Conservation (phyloP, 495 filamentous ascomycete genomes). For the Viridothelium virens region DNA sequence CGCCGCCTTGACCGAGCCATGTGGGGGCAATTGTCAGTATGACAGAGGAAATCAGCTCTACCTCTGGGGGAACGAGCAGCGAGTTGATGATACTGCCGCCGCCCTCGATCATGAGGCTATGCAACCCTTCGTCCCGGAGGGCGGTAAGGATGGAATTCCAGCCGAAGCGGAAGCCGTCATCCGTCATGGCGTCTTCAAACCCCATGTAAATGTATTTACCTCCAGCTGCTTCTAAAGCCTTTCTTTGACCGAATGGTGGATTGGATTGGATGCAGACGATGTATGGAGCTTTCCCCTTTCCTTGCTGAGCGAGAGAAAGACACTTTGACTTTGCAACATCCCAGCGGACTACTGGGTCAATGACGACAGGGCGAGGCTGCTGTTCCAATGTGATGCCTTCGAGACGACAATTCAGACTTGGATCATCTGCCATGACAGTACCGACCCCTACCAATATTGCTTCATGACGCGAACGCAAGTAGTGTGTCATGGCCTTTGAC, state of each 20-base stretch:
- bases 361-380: constrained; percentile 70
- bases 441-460: constrained; percentile 79
- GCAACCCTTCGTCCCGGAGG: constrained; percentile 52
- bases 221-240: constrained; percentile 16
- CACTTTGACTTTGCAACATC: constrained; percentile 53
- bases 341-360: constrained; percentile 71
- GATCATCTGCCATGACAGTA: constrained; percentile 78
- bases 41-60: constrained; percentile 59
- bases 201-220: constrained; percentile 17
- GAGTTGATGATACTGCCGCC: constrained; percentile 71
- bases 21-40: constrained; percentile 79
- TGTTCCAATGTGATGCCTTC: constrained; percentile 48
- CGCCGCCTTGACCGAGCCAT: constrained; percentile 72
- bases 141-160: constrained; percentile 58
- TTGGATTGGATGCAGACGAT: constrained; percentile 12
- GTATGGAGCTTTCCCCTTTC: constrained; percentile 62
- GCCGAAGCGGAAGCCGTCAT: constrained; percentile 26
- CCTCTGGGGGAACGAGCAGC: constrained; percentile 54
- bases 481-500: constrained; percentile 87
- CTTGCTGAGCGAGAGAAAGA: constrained; percentile 53
- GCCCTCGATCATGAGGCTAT: constrained; percentile 83
- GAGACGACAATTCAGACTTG: constrained; percentile 70
- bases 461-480: constrained; percentile 70
- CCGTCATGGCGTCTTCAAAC: neutral
- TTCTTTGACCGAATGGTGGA: neutral